phyloP scores from a whole-genome alignment of 2,329 filamentous ascomycete genomes.

The Fusarium hostae region DNA sequence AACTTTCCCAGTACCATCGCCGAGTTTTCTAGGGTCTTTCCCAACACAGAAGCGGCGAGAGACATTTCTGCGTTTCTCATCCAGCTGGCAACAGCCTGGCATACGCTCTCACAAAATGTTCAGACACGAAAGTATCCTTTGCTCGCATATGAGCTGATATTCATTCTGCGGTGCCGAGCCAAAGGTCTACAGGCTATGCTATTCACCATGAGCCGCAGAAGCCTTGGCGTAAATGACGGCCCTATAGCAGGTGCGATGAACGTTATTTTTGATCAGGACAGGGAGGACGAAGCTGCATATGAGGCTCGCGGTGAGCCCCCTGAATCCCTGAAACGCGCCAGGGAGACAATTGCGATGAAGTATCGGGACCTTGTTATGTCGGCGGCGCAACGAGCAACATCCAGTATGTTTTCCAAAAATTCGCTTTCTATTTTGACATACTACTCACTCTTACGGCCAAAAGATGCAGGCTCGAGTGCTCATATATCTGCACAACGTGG shows the following conservation, averaged over 20 bases:
- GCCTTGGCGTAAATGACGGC: constrained; percentile 40
- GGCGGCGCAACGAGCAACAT: constrained; percentile 2
- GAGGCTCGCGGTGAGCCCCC: constrained; percentile 2
- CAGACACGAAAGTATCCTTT: constrained; percentile 43
- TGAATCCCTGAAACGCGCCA: constrained; percentile 16
- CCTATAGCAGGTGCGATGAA: constrained; percentile 28
- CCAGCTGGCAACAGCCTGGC: constrained; percentile 40
- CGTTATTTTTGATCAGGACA: constrained; percentile 43
- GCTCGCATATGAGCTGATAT: constrained; percentile 42
- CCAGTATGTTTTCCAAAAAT: constrained; percentile 26
- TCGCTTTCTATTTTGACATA: neutral
- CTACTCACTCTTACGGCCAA: constrained; percentile 13
- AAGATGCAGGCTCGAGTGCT: constrained; percentile 14
- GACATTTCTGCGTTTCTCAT: constrained; percentile 42
- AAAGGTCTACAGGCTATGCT: constrained; percentile 40
- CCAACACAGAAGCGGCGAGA: neutral
- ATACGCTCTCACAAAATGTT: constrained; percentile 13
- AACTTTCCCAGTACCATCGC: constrained; percentile 39
- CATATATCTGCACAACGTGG: constrained; percentile 10
- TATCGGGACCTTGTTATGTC: constrained; percentile 22
- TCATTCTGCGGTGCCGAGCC: constrained; percentile 43
- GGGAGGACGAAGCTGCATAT: constrained; percentile 32
- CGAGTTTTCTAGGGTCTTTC: constrained; percentile 19
- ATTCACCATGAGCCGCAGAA: constrained; percentile 47
- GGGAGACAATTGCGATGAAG: constrained; percentile 11